These are phyloP conservation scores for Ustilago sp. DNA, from an alignment of 1,284 basidiomycete genomes.

Conservation along the genomic window DNA sequence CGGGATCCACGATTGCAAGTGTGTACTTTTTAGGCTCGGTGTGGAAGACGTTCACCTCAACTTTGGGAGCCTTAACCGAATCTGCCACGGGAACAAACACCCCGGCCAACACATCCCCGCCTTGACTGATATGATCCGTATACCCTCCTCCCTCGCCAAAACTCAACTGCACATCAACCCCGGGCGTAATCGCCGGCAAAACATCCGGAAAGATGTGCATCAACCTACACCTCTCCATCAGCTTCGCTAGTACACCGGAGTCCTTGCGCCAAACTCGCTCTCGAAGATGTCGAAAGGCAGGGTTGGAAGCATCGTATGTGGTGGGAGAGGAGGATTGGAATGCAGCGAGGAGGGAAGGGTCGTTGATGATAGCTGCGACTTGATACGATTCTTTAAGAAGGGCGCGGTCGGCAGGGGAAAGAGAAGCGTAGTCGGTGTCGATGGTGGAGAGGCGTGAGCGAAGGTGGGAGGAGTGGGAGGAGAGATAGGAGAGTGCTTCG, in stretches of 20 bases:
- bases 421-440: conserved; percentile 14
- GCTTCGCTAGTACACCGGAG: conserved; percentile 41
- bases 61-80: conserved; percentile 76
- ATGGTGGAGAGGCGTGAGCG: conserved; percentile 72
- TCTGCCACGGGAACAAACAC: conserved; percentile 67
- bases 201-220: conserved; percentile 92
- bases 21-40: conserved; percentile 86
- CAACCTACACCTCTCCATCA: conserved; percentile 92
- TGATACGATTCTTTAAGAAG: conserved; percentile 72
- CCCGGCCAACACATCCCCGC: conserved; percentile 79
- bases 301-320: conserved; percentile 71
- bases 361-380: conserved; percentile 79
- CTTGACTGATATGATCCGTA: conserved; percentile 67
- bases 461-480: conserved; percentile 70
- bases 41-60: conserved; percentile 83
- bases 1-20: conserved; percentile 87
- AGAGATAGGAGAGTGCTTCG: conserved; percentile 79
- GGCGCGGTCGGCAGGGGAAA: conserved; percentile 20
- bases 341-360: conserved; percentile 81
- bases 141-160: conserved; percentile 71
- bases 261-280: conserved; percentile 82
- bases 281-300: conserved; percentile 81
- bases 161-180: conserved; percentile 78
- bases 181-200: conserved; percentile 79
- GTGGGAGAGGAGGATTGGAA: conserved; percentile 72